Percentiles rank a stretch among this genome's conserved stretches.
Evolutionary conservation across 352 stramenopile genomes (phyloP).

Genomic region (Phytopythium oedochilum): DNA sequence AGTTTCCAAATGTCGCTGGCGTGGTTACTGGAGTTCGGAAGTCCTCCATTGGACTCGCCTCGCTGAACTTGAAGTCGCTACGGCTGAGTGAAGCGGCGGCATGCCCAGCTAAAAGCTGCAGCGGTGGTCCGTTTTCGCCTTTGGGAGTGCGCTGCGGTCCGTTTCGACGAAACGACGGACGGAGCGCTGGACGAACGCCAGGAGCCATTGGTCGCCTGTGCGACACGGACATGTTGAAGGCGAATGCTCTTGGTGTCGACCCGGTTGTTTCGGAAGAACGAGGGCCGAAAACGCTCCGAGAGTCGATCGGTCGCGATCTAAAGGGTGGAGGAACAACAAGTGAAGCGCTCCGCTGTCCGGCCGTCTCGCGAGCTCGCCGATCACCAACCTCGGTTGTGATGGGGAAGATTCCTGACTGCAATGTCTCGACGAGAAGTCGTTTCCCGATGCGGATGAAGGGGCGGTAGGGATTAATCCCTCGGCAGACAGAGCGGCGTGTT

Average conservation of each 20-base stretch:
- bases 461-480: neutral
- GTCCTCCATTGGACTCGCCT: neutral
- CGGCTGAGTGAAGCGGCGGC: neutral
- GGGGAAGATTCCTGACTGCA: too few relatives aligned
- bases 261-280: neutral
- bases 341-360: neutral
- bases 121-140: neutral
- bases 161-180: neutral
- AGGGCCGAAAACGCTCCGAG: neutral
- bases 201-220: neutral
- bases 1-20: slow-evolving; percentile 1
- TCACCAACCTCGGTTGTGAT: too few relatives aligned
- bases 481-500: neutral
- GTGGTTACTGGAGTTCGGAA: neutral
- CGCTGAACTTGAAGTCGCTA: neutral
- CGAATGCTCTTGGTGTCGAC: neutral
- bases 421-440: neutral
- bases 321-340: neutral
- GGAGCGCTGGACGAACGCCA: neutral
- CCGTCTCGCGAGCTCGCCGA: neutral
- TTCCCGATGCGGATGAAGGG: neutral
- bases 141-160: neutral
- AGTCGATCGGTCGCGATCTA: neutral
- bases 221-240: neutral
- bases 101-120: neutral